Percentiles rank a stretch among this genome's conserved stretches.
These are phyloP conservation scores for Pyropia haitanensis DNA, from an alignment of 23 red algal species.

Conservation along the genomic window DNA sequence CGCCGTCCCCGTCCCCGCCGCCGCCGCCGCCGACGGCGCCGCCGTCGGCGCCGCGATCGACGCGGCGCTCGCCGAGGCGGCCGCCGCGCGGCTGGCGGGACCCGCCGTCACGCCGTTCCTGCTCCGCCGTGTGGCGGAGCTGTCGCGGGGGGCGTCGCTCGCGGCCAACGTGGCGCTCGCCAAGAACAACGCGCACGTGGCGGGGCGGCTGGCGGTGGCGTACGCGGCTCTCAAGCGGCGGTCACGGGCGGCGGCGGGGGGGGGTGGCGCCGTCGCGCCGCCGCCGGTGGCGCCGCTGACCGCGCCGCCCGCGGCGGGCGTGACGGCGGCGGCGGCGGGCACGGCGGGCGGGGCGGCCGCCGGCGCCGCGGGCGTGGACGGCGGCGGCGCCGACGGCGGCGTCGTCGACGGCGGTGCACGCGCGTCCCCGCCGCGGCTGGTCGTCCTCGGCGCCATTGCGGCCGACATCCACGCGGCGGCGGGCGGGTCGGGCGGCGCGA, in stretches of 20 bases:
- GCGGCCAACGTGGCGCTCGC: conserved; percentile 54
- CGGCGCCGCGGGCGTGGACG: no score
- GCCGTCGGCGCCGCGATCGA: conserved; percentile 24
- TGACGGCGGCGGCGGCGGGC: no score
- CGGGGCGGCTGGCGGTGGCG: conserved; percentile 32
- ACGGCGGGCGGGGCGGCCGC: no score
- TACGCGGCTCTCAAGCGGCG: background rate
- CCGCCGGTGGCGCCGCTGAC: no score
- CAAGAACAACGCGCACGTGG: conserved; percentile 69
- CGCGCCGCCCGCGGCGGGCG: no score
- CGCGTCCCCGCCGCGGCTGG: no score
- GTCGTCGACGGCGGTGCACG: no score
- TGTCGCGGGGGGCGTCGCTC: conserved; percentile 50
- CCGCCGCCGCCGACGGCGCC: conserved; percentile 17
- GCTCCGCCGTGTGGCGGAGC: conserved; percentile 41
- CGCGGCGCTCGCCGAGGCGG: conserved; percentile 38
- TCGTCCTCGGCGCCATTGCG: no score
- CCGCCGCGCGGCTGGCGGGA: background rate
- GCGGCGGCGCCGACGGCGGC: no score
- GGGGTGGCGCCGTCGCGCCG: no score
- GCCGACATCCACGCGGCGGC: no score
- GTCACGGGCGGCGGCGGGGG: background rate
- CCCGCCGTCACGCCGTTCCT: conserved; percentile 68
- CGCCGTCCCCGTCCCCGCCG: conserved; percentile 66
- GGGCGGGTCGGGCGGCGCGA: no score